phyloP scores from a whole-genome alignment of 164 flowering plant genomes.

The Berberis thunbergii region DNA sequence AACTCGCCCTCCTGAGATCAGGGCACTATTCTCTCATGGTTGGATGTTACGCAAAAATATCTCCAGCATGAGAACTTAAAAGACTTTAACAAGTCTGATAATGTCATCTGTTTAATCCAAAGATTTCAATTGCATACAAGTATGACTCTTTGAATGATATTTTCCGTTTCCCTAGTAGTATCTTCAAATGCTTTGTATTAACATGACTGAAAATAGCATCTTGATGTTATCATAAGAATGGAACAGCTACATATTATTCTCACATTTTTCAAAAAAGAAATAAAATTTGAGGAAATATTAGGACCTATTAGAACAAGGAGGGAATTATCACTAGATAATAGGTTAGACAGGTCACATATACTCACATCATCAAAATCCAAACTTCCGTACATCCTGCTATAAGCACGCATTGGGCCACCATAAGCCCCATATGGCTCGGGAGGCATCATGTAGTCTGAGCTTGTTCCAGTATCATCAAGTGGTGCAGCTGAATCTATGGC shows the following conservation, averaged over 20 bases:
- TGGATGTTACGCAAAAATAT: too few relatives aligned
- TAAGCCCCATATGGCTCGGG: constrained; percentile 62
- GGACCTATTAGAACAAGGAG: neutral
- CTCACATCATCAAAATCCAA: constrained; percentile 86
- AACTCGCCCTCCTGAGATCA: too few relatives aligned
- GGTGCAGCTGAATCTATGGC: constrained; percentile 97
- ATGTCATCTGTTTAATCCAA: too few relatives aligned
- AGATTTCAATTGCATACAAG: too few relatives aligned
- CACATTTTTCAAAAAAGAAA: neutral
- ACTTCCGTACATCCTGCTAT: constrained; percentile 79
- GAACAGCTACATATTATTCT: neutral
- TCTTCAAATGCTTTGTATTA: neutral
- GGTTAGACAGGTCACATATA: constrained; percentile 7
- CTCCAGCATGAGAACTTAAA: too few relatives aligned
- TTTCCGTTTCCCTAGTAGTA: too few relatives aligned
- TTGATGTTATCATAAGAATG: neutral
- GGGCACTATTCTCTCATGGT: too few relatives aligned
- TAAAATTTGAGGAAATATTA: neutral
- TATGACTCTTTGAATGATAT: too few relatives aligned
- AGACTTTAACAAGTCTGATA: too few relatives aligned
- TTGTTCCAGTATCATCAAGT: constrained; percentile 77
- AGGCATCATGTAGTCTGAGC: constrained; percentile 35
- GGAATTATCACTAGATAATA: neutral
- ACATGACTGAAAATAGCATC: neutral
- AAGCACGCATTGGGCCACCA: constrained; percentile 78